phyloP scores from a whole-genome alignment of 768 basidiomycete species.

The Agaricus sinodeliciosus region DNA sequence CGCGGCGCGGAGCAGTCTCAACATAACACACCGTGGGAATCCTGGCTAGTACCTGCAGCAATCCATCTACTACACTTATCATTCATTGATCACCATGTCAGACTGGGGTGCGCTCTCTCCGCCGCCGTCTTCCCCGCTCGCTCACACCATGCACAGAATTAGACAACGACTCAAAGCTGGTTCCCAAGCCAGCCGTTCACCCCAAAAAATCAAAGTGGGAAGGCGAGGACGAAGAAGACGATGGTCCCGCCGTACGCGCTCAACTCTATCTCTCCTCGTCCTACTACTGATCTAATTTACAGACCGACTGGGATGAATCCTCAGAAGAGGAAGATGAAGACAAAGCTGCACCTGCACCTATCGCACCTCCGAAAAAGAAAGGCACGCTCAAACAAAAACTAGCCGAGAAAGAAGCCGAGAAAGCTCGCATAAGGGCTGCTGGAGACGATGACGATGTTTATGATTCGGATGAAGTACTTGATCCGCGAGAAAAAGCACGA shows the following conservation, averaged over 20 bases:
- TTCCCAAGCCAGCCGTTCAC: constrained; percentile 14
- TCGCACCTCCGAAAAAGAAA: constrained; percentile 83
- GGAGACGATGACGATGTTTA: constrained; percentile 46
- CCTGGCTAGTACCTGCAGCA: background rate
- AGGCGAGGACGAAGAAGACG: constrained; percentile 87
- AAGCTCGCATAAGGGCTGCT: constrained; percentile 40
- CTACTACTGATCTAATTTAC: no score
- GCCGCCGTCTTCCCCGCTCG: background rate
- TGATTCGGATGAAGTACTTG: constrained; percentile 68
- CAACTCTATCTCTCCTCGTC: background rate
- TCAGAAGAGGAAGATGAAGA: constrained; percentile 44
- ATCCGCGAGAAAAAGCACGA: constrained; percentile 73
- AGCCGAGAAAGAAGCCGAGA: constrained; percentile 84
- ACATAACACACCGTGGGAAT: no score
- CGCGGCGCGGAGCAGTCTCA: constrained; percentile 50
- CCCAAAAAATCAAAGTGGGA: constrained; percentile 67
- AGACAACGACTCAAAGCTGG: constrained; percentile 27
- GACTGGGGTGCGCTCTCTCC: constrained; percentile 27
- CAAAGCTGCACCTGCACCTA: constrained; percentile 29
- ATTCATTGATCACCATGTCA: constrained; percentile 21
- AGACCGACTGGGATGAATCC: constrained; percentile 90
- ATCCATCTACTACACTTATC: no score
- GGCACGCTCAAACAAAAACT: constrained; percentile 87
- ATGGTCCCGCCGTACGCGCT: constrained; percentile 63
- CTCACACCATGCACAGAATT: constrained; percentile 22